A percentile compares a stretch with the other conserved stretches of the same genome.
phyloP scores from a whole-genome alignment of 495 filamentous ascomycete genomes.

The Aspergillus conjunctus region DNA sequence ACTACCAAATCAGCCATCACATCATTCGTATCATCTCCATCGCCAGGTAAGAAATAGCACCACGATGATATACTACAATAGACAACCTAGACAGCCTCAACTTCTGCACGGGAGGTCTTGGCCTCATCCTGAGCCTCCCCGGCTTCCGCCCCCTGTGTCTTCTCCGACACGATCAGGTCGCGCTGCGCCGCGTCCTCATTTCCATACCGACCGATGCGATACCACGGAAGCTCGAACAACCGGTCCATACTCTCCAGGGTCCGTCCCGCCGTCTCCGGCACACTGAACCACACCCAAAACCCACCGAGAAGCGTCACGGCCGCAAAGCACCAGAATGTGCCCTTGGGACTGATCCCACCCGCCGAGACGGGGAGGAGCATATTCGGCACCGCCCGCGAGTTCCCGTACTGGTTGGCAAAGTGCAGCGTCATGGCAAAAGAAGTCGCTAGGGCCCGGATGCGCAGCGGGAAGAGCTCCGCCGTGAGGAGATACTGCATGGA shows the following conservation, averaged over 20 bases:
- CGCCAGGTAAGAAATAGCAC: no score
- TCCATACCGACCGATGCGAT: slow-evolving; percentile 62
- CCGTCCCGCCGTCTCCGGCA: slow-evolving; percentile 48
- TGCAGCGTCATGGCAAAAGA: slow-evolving; percentile 58
- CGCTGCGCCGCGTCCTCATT: slow-evolving; percentile 56
- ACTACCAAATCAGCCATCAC: no score
- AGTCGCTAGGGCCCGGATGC: slow-evolving; percentile 48
- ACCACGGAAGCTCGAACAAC: slow-evolving; percentile 68
- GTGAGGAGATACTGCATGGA: slow-evolving; percentile 75
- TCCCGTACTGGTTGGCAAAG: slow-evolving; percentile 74
- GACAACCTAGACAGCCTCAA: no score
- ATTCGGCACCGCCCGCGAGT: slow-evolving; percentile 56
- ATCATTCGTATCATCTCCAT: no score
- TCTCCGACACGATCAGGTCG: slow-evolving; percentile 40
- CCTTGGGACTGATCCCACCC: slow-evolving; percentile 48
- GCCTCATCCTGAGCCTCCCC: no score
- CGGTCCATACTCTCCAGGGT: slow-evolving; percentile 61
- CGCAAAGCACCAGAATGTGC: slow-evolving; percentile 72
- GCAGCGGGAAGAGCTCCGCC: slow-evolving; percentile 72
- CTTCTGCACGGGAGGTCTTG: no score
- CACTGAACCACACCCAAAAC: slow-evolving; percentile 58
- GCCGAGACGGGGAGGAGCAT: slow-evolving; percentile 53
- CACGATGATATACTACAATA: no score
- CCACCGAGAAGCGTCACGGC: slow-evolving; percentile 61
- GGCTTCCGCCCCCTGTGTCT: slow-evolving; percentile 14